Evolutionary conservation across 345 rosid genomes (phyloP).

Genomic region (Balakata baccata): DNA sequence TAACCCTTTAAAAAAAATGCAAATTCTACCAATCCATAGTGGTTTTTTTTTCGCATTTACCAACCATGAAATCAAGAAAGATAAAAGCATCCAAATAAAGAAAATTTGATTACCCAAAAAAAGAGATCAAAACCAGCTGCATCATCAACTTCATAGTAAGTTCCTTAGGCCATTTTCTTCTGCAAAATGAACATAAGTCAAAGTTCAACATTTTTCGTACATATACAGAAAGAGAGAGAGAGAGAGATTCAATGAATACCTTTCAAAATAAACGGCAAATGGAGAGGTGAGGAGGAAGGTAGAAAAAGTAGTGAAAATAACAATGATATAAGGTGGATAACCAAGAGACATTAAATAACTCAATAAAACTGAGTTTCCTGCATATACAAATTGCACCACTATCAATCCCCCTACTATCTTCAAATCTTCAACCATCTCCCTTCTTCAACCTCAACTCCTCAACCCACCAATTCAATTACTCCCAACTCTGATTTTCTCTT

Average conservation of each 20-base stretch:
- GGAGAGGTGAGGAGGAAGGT: constrained; percentile 74
- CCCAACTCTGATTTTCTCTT: not conserved
- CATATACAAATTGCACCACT: constrained; percentile 61
- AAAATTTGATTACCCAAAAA: constrained; percentile 57
- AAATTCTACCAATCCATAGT: no score
- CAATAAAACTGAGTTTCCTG: constrained; percentile 57
- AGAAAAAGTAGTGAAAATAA: constrained; percentile 60
- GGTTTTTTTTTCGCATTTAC: not conserved
- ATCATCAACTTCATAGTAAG: constrained; percentile 46
- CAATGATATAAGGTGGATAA: constrained; percentile 58
- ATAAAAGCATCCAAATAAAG: not conserved
- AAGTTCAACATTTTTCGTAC: not conserved
- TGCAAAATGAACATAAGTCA: constrained; percentile 21
- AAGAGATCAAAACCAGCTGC: constrained; percentile 67
- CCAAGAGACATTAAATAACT: constrained; percentile 80
- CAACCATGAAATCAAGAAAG: not conserved
- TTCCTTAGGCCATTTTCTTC: constrained; percentile 72
- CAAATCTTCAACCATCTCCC: constrained; percentile 53
- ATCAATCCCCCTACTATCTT: constrained; percentile 57
- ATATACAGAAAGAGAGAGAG: not conserved
- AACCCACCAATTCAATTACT: constrained; percentile 5
- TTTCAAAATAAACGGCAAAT: constrained; percentile 65
- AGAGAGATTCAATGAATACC: constrained; percentile 27
- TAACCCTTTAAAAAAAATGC: no score
- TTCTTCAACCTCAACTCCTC: constrained; percentile 29